phyloP scores from a whole-genome alignment of 208 protist species.

The Plasmodiophora brassicae region DNA sequence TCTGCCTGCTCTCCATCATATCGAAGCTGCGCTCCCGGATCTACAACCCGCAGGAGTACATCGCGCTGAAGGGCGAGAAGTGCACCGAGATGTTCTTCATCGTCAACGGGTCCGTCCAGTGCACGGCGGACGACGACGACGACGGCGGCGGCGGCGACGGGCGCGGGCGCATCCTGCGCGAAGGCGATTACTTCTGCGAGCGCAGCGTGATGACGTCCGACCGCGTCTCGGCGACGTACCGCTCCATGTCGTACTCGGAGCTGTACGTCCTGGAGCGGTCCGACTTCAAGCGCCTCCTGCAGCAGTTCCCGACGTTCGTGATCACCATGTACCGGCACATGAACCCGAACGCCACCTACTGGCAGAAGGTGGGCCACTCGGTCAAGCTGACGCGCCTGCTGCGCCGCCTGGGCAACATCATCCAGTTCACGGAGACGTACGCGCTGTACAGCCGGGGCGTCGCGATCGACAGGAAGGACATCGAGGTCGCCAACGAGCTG shows the following conservation, averaged over 20 bases:
- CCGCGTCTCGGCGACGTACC: not conserved
- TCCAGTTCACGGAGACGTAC: not conserved
- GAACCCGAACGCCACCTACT: not conserved
- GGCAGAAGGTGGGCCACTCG: not conserved
- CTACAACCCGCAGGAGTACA: not conserved
- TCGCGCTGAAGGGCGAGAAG: not conserved
- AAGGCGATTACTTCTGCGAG: slow-evolving; percentile 19
- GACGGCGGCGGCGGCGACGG: not conserved
- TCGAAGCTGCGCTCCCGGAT: not conserved
- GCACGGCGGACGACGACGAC: too few species aligned
- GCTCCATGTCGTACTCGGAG: not conserved
- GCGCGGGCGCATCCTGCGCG: not conserved
- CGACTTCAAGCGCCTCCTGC: not conserved
- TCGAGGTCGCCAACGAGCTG: slow-evolving; percentile 32
- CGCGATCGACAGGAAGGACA: not conserved
- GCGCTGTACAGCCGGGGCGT: not conserved
- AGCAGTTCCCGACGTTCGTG: not conserved
- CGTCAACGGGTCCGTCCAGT: not conserved
- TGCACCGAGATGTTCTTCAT: slow-evolving; percentile 27
- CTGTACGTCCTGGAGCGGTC: not conserved
- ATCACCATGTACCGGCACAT: slow-evolving; percentile 16
- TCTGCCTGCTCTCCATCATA: not conserved
- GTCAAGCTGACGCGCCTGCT: not conserved
- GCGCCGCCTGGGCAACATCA: not conserved
- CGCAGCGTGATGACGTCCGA: not conserved